These are phyloP conservation scores for Pseudogymnoascus sp. DNA, from an alignment of 2,329 filamentous ascomycete species.

Conservation along the genomic window DNA sequence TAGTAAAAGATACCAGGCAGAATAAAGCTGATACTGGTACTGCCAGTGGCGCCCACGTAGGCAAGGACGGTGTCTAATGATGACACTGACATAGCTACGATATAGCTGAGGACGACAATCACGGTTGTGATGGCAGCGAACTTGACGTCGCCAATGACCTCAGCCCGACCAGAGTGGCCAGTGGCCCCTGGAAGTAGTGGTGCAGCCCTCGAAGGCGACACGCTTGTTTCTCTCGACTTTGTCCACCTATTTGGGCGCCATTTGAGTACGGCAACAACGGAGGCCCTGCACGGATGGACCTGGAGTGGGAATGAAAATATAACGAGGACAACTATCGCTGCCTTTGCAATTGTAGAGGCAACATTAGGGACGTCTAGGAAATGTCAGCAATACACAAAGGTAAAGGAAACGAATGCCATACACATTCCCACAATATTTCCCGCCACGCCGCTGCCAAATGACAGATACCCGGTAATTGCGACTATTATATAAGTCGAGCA, in stretches of 20 bases:
- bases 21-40: constrained; percentile 94
- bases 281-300: constrained; percentile 93
- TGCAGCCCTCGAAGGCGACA: constrained; percentile 31
- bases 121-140: constrained; percentile 84
- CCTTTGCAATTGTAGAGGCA: constrained; percentile 84
- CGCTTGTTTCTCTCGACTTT: constrained; percentile 27
- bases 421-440: constrained; percentile 95
- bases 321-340: constrained; percentile 90
- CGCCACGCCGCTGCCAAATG: constrained; percentile 80
- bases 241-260: constrained; percentile 60
- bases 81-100: constrained; percentile 82
- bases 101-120: constrained; percentile 77
- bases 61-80: constrained; percentile 86
- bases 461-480: constrained; percentile 89
- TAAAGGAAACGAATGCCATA: constrained; percentile 34
- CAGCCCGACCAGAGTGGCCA: constrained; percentile 36
- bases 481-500: constrained; percentile 82
- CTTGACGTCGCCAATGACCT: constrained; percentile 72
- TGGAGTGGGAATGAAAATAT: constrained; percentile 95
- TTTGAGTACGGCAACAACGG: constrained; percentile 83
- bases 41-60: constrained; percentile 90
- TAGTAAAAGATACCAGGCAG: constrained; percentile 95
- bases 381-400: neutral
- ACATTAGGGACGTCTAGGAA: constrained; percentile 45
- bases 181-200: constrained; percentile 33